These are phyloP conservation scores for Fraxinus velutina DNA, from an alignment of 305 asterid species.

Conservation along the genomic window DNA sequence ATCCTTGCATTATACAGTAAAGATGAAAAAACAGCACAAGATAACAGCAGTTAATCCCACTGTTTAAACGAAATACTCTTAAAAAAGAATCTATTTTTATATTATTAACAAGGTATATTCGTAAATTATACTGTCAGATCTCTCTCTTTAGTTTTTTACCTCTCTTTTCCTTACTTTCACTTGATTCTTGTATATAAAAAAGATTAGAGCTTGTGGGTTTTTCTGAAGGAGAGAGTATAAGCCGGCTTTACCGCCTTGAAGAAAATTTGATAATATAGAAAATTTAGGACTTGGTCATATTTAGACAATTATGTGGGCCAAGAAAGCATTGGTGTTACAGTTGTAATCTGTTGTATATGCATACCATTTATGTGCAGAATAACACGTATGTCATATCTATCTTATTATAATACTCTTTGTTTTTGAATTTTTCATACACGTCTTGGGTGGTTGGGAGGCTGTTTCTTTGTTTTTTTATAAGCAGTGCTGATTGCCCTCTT, in stretches of 20 bases:
- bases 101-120: slow-evolving; percentile 18
- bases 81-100: not conserved
- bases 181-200: not conserved
- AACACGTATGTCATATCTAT: not conserved
- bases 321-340: slow-evolving; percentile 34
- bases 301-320: slow-evolving; percentile 18
- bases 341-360: slow-evolving; percentile 31
- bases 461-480: slow-evolving; percentile 32
- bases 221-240: slow-evolving; percentile 9
- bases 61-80: not conserved
- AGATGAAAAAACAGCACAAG: not conserved
- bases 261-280: not conserved
- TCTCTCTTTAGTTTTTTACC: slow-evolving; percentile 8
- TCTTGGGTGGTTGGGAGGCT: slow-evolving; percentile 36
- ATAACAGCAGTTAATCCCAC: not conserved
- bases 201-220: slow-evolving; percentile 7
- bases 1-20: not conserved
- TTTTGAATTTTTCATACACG: slow-evolving; percentile 66
- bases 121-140: slow-evolving; percentile 19
- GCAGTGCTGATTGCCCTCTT: not conserved
- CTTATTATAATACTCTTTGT: slow-evolving; percentile 21
- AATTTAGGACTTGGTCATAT: not conserved
- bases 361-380: slow-evolving; percentile 16
- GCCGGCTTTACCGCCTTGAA: slow-evolving; percentile 17
- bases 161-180: not conserved